Percentiles rank a stretch among this genome's conserved stretches.
Conservation (phyloP, 495 filamentous ascomycete genomes). For the Xylaria scruposa region DNA sequence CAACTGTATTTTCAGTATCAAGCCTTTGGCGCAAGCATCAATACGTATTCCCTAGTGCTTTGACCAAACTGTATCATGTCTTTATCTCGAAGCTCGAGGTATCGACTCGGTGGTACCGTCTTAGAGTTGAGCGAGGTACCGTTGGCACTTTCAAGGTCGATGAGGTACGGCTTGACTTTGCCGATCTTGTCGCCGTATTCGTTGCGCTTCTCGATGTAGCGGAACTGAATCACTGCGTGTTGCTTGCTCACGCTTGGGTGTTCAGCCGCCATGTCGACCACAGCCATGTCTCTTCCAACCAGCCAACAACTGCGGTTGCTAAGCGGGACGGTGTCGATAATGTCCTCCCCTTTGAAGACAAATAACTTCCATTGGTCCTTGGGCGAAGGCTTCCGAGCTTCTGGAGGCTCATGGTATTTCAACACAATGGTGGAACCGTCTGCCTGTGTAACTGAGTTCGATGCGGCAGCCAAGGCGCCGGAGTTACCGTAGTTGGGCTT, state of each 20-base stretch:
- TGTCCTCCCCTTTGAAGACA: constrained; percentile 84
- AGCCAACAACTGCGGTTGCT: constrained; percentile 85
- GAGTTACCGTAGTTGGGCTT: constrained; percentile 86
- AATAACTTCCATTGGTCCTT: constrained; percentile 87
- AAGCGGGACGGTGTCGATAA: constrained; percentile 81
- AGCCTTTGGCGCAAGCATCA: constrained; percentile 68
- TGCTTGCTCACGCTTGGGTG: constrained; percentile 94
- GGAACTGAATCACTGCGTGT: constrained; percentile 94
- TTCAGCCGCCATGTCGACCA: constrained; percentile 84
- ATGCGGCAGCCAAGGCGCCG: constrained; percentile 84
- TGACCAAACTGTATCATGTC: constrained; percentile 88
- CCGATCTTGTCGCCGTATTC: constrained; percentile 85
- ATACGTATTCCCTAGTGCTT: constrained; percentile 85
- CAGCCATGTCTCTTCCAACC: constrained; percentile 75
- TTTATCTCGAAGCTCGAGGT: constrained; percentile 84
- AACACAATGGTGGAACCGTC: constrained; percentile 73
- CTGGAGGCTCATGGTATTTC: constrained; percentile 95
- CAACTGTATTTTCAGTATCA: constrained; percentile 31
- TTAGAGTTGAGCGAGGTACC: constrained; percentile 85
- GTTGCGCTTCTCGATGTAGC: constrained; percentile 79
- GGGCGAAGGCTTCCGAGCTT: constrained; percentile 84
- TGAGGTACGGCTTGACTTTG: constrained; percentile 85
- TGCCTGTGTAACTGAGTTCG: constrained; percentile 78
- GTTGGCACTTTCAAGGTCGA: constrained; percentile 94
- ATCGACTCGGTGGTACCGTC: constrained; percentile 72